phyloP scores from a whole-genome alignment of 1,139 yeast species.

The Yamadazyma atmosphaerica region DNA sequence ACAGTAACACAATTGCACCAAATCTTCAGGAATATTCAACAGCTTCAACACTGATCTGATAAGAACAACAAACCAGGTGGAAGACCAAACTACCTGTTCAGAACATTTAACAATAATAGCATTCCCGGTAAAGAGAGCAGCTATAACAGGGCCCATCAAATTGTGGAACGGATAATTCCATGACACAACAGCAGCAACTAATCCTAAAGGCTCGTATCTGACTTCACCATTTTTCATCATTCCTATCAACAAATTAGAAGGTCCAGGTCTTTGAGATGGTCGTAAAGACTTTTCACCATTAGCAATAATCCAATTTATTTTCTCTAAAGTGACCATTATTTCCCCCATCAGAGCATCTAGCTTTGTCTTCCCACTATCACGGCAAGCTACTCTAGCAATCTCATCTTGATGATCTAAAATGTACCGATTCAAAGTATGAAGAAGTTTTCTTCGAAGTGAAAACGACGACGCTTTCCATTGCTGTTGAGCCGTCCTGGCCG shows the following conservation, averaged over 20 bases:
- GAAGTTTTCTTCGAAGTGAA: conserved; percentile 64
- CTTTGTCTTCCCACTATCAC: conserved; percentile 96
- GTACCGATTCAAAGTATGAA: conserved; percentile 69
- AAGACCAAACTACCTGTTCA: conserved; percentile 95
- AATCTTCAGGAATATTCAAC: conserved; percentile 74
- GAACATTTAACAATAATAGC: conserved; percentile 90
- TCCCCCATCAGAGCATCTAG: conserved; percentile 97
- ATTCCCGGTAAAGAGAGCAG: conserved; percentile 87
- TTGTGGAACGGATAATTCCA: conserved; percentile 98
- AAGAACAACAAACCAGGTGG: conserved; percentile 69
- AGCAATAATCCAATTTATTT: conserved; percentile 82
- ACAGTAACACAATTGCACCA: conserved; percentile 78
- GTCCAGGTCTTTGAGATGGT: conserved; percentile 82
- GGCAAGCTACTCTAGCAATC: conserved; percentile 87
- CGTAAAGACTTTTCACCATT: conserved; percentile 75
- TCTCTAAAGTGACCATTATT: conserved; percentile 88
- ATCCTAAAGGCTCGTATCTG: conserved; percentile 87
- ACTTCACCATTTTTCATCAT: conserved; percentile 90
- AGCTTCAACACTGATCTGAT: conserved; percentile 69
- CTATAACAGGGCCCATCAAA: conserved; percentile 86
- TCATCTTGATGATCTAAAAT: conserved; percentile 81
- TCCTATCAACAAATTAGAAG: conserved; percentile 67
- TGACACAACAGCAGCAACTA: conserved; percentile 86
- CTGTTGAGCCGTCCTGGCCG: conserved; percentile 60
- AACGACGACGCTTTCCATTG: conserved; percentile 60